Base-by-base conservation (phyloP, 2,329 filamentous ascomycete species). In the Fusarium bactridioides region DNA sequence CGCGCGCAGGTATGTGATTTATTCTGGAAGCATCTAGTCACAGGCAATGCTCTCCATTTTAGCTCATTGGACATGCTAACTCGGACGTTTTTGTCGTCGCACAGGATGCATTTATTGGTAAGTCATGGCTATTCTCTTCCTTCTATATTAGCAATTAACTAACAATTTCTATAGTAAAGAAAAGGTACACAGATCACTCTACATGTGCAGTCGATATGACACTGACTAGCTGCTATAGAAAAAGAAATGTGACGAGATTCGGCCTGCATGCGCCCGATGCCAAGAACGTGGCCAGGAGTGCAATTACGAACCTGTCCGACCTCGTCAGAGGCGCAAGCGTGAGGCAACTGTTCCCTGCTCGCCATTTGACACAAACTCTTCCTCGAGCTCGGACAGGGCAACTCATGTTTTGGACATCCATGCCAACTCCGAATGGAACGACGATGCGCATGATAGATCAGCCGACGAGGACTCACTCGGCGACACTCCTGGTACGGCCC, bases 241-340 rank as follows among this genome's bases (percentile, higher is more conserved):
- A 78, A 89, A 89, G 78, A 89, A 89, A 79, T 89, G 87, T 73
- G 85, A 89, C 74, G 87, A 89, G 77, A 80, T 78, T 38, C 84
- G 86, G 12, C 87, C 87, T 6, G 80, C 82, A 50, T 89, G 87
- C 74, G 80, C 83, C 27, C 85, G 87, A 44, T 89, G 87, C 77
- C 73, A 79, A 45, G 87, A 89, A 76, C 82, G 84, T 44, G 81
- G 81, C 55, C 80, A 85, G 50, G 82, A 84, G 27, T 89, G 87
- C 73, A 78, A 81, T 5, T 89, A 89, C 69, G 86, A 88, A 64
- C 80, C 84, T 43, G 82, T 87, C 25, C 80, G 77, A 67, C 82
- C 80, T 65, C 82, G 80, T 37, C 82, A 82, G 64, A 79, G 82
- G 41, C 81, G 82, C 37, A 82, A 80, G 69, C 77, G 78, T 33